A percentile compares a stretch with the other conserved stretches of the same genome.
phyloP scores from a whole-genome alignment of 306 rosid genomes.

The Gleditsia sinensis region DNA sequence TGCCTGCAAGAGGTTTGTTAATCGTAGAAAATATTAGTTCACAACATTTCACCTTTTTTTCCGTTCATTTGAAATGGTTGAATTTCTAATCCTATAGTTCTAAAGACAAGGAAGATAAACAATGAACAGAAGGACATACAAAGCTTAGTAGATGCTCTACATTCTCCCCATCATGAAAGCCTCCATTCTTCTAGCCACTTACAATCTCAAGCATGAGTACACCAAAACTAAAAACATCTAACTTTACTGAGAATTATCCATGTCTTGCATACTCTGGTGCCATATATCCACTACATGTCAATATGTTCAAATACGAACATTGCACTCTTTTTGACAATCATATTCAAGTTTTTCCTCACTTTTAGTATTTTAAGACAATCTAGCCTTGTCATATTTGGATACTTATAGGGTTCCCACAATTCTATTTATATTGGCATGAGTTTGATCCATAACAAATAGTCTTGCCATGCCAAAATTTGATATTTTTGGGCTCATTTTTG shows the following conservation, averaged over 20 bases:
- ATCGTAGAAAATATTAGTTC: background rate
- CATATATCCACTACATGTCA: conserved; percentile 51
- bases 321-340: background rate
- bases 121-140: conserved; percentile 40
- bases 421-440: background rate
- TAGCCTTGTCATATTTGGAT: background rate
- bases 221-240: conserved; percentile 54
- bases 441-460: background rate
- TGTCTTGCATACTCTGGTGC: conserved; percentile 54
- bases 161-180: conserved; percentile 21
- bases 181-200: conserved; percentile 42
- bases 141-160: conserved; percentile 36
- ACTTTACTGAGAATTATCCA: conserved; percentile 45
- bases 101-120: background rate
- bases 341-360: background rate
- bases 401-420: background rate
- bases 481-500: conserved; percentile 35
- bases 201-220: conserved; percentile 59
- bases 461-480: conserved; percentile 28
- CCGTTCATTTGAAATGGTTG: background rate
- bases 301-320: too few species aligned
- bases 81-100: background rate
- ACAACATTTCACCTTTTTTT: background rate
- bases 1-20: conserved; percentile 39
- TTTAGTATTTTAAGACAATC: too few species aligned